Evolutionary conservation across 352 stramenopile genomes (phyloP), one percentile per base, ranked within the genome.

Genomic region (Phytopythium helicoides): DNA sequence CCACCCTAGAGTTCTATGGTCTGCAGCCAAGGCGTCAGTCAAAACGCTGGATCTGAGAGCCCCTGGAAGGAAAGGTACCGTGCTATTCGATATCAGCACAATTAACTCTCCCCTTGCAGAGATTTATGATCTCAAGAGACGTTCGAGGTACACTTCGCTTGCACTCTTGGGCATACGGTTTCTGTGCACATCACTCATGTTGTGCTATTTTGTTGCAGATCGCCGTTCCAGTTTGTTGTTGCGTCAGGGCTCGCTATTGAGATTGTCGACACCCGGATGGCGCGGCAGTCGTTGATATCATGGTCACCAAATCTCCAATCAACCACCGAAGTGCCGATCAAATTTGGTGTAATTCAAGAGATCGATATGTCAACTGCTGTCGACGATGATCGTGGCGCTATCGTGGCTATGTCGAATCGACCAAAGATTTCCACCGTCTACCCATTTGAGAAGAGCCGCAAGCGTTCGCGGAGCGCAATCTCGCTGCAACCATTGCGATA

Each of bases 1-100:
- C 25, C 80, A 93, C 37, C 82, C 82, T 6, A 72, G 80, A 22
- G 82, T 93, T 18, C 57, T 93, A 23, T 93, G 80, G 82, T 54
- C 62, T 31, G 68, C 65, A 33, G 86, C 76, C 34, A 67, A 65
- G 33, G 53, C 70, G 26, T 62, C 60, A 7, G 53, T 89, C 14
- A 54, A 56, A 7, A 71, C 64, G 1, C 37, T 89, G 15, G 82
- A 93, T 62, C 50, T 84, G 42, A 73, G 82, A 3, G 55, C 82
- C 28, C 60, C 64, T 31, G 15, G 49, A 9, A 55, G 66, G 23
- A 3, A 53, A 1, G 54, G 50, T 23, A 66, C 56, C 38, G 71
- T 65, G 21, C 50, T 92, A 7, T 89, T 87, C 61, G 75, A 90
- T 55, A 44, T 87, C 12, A 47, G 54, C 21, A 56, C 55, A 25